Evolutionary conservation across 768 basidiomycete species (phyloP).

Genomic region (Lanmaoa rubissima): DNA sequence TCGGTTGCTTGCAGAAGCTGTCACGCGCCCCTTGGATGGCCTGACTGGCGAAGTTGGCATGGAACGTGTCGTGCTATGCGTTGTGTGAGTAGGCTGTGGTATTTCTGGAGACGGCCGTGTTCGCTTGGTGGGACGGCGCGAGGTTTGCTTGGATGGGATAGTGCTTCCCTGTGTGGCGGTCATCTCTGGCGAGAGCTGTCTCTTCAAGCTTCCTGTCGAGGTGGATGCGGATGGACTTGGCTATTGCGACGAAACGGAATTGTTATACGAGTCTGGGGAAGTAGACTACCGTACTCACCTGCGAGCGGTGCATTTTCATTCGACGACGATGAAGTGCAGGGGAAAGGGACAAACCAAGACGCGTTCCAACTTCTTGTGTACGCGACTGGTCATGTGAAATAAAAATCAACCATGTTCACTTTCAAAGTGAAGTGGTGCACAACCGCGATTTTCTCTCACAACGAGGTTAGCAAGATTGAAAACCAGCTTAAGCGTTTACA

Average conservation of each 20-base stretch:
- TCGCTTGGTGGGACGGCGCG: slow-evolving; percentile 21
- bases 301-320: slow-evolving; percentile 16
- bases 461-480: too few relatives aligned
- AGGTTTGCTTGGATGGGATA: background rate
- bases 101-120: slow-evolving; percentile 8
- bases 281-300: slow-evolving; percentile 6
- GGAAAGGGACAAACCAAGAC: background rate
- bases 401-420: slow-evolving; percentile 19
- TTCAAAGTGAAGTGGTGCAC: too few relatives aligned
- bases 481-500: too few relatives aligned
- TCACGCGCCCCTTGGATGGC: slow-evolving; percentile 1
- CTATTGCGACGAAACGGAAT: background rate
- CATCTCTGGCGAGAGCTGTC: slow-evolving; percentile 21
- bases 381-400: slow-evolving; percentile 24
- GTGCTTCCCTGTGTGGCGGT: background rate
- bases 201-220: slow-evolving; percentile 22
- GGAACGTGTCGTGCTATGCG: slow-evolving; percentile 3
- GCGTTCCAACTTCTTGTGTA: background rate
- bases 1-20: background rate
- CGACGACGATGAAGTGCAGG: background rate
- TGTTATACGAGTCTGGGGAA: background rate
- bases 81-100: slow-evolving; percentile 8
- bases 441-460: too few relatives aligned
- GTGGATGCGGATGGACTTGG: slow-evolving; percentile 12
- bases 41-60: slow-evolving; percentile 10